A percentile compares a stretch with the other conserved stretches of the same genome.
phyloP scores from a whole-genome alignment of 2,329 filamentous ascomycete species.

The Neonectria punicea region DNA sequence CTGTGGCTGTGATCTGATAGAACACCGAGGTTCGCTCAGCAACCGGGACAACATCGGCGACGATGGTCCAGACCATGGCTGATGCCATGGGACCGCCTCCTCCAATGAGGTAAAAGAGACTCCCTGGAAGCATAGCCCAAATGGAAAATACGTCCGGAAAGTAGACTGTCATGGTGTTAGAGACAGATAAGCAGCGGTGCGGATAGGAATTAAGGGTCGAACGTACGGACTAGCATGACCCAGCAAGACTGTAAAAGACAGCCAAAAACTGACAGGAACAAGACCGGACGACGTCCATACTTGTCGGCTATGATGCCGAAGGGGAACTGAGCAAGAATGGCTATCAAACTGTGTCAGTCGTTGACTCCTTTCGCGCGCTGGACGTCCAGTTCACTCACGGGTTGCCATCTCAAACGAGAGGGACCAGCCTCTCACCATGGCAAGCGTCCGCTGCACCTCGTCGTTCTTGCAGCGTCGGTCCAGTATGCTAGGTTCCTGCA shows the following conservation, averaged over 20 bases:
- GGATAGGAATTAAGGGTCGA: background rate
- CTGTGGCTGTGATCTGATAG: slow-evolving; percentile 52
- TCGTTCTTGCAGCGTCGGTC: slow-evolving; percentile 61
- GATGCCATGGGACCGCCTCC: slow-evolving; percentile 51
- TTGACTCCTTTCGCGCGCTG: background rate
- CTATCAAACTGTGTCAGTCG: slow-evolving; percentile 35
- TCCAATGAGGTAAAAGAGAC: slow-evolving; percentile 52
- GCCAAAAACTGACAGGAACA: slow-evolving; percentile 51
- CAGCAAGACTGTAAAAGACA: slow-evolving; percentile 42
- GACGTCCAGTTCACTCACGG: slow-evolving; percentile 44
- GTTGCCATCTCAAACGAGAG: slow-evolving; percentile 58
- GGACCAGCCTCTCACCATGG: slow-evolving; percentile 61
- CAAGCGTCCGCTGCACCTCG: slow-evolving; percentile 61
- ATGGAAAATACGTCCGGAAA: slow-evolving; percentile 53
- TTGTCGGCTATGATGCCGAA: slow-evolving; percentile 60
- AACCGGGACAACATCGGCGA: slow-evolving; percentile 56
- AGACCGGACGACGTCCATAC: slow-evolving; percentile 55
- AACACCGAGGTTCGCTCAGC: slow-evolving; percentile 53
- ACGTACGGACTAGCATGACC: slow-evolving; percentile 48
- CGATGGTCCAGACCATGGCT: slow-evolving; percentile 58
- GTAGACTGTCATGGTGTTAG: slow-evolving; percentile 45
- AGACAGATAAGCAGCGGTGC: background rate
- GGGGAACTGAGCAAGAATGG: slow-evolving; percentile 56
- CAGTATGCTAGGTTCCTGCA: slow-evolving; percentile 40
- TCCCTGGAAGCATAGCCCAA: slow-evolving; percentile 51